Base-by-base conservation (phyloP, 1,284 basidiomycete species). In the Inonotus hispidus region DNA sequence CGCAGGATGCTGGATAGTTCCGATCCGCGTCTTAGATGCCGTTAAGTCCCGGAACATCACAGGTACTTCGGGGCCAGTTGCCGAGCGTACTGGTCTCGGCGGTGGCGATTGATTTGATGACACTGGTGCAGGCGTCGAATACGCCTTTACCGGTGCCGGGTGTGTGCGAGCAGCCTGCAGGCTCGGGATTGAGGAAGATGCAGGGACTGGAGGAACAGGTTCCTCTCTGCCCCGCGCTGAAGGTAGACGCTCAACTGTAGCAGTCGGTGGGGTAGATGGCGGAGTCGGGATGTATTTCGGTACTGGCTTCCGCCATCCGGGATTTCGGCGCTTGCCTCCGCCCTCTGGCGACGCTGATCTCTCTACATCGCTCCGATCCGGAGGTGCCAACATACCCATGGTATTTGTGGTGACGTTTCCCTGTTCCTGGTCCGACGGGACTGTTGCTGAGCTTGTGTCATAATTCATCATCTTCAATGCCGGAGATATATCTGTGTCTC, bases 231-330 rank as follows among this genome's bases (percentile, higher is more conserved):
- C 50, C n/a, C 50, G 25, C 14, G 53, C 53, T 38, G 59, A 67
- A 45, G 71, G 47, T 68, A 68, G 19, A 68, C 65, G 61, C 69
- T 70, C 39, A 68, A 41, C 23, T 13, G 32, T 32, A 19, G 61
- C 68, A 35, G 70, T 68, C 2, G 69, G 68, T 43, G 74, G 81
- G 3, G 81, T 80, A 10, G 76, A 71, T 54, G 80, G 79, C 14
- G 82, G 83, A 13, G 85, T 84, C 41, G 85, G 85, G 32, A 85
- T 76, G 70, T 82, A 85, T 60, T 73, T 73, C 1, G 86, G 85
- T 41, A 80, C 85, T 41, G 85, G 85, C 69, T 88, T 88, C 57
- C 86, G 77, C 70, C 85, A 82, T 70, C 81, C 83, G 78, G 80
- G 81, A 68, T 71, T 73, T 68, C 74, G 71, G 57, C 74, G 76